A percentile compares a stretch with the other conserved stretches of the same genome.
Evolutionary conservation across 2,329 filamentous ascomycete genomes (phyloP).

Genomic region (Cladobotryum mycophilum): DNA sequence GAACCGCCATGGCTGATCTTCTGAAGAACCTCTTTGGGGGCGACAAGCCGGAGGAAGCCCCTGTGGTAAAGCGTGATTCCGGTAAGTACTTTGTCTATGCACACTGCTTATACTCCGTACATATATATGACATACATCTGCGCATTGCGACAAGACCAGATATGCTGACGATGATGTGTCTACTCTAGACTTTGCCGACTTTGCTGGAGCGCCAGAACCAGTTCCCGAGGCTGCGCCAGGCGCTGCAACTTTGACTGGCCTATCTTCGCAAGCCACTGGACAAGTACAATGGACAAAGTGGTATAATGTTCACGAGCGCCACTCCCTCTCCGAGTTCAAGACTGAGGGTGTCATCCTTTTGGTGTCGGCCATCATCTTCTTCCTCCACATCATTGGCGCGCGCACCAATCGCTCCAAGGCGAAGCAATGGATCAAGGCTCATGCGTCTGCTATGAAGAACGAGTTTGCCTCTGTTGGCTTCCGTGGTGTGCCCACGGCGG

Average conservation of each 20-base stretch:
- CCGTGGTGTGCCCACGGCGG: slow-evolving; percentile 46
- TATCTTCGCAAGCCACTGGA: slow-evolving; percentile 38
- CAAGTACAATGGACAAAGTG: slow-evolving; percentile 76
- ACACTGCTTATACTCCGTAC: not conserved
- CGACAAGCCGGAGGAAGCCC: slow-evolving; percentile 46
- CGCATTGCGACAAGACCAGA: too few species aligned
- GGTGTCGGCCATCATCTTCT: slow-evolving; percentile 66
- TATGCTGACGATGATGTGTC: not conserved
- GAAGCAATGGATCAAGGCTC: slow-evolving; percentile 69
- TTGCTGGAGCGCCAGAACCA: slow-evolving; percentile 70
- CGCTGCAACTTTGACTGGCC: slow-evolving; percentile 40
- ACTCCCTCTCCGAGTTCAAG: slow-evolving; percentile 76
- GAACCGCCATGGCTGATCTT: slow-evolving; percentile 48
- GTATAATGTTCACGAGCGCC: slow-evolving; percentile 95
- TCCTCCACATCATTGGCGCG: slow-evolving; percentile 76
- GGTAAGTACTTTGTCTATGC: slow-evolving; percentile 42
- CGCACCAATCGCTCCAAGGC: slow-evolving; percentile 74
- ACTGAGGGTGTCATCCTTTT: slow-evolving; percentile 77
- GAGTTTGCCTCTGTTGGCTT: slow-evolving; percentile 91
- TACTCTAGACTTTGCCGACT: slow-evolving; percentile 81
- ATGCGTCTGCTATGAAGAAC: slow-evolving; percentile 63
- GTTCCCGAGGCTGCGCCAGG: slow-evolving; percentile 43
- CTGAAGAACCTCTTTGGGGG: slow-evolving; percentile 65
- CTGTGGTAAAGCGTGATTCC: slow-evolving; percentile 50
- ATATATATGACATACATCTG: not conserved